phyloP scores from a whole-genome alignment of 129 eudicot genomes.

The Flaveria brownii region DNA sequence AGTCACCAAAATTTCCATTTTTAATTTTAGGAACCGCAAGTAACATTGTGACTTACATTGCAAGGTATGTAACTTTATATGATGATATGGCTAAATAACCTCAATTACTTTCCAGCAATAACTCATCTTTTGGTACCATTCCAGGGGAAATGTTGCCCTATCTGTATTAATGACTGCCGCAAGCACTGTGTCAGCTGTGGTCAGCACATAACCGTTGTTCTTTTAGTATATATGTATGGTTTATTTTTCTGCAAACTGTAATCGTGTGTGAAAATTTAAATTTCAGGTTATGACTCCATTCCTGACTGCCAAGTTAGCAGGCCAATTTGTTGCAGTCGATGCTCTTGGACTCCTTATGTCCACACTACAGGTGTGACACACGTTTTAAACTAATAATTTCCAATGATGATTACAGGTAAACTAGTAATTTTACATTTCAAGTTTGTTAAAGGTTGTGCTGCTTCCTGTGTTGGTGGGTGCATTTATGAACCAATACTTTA shows the following conservation, averaged over 20 bases:
- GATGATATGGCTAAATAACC: constrained; percentile 6
- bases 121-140: constrained; percentile 31
- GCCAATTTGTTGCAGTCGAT: constrained; percentile 90
- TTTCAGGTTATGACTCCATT: constrained; percentile 83
- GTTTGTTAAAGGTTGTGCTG: constrained; percentile 64
- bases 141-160: constrained; percentile 94
- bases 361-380: constrained; percentile 78
- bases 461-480: constrained; percentile 95
- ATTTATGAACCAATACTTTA: constrained; percentile 79
- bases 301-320: constrained; percentile 87
- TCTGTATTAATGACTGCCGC: constrained; percentile 96
- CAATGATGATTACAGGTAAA: not conserved
- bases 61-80: constrained; percentile 55
- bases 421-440: constrained; percentile 1
- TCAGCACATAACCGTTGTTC: constrained; percentile 39
- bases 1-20: constrained; percentile 25
- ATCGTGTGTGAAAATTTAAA: not conserved
- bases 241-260: not conserved
- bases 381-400: not conserved
- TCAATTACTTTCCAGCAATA: constrained; percentile 1
- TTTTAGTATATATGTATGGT: too few species aligned
- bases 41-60: constrained; percentile 93
- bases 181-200: constrained; percentile 93
- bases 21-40: constrained; percentile 82
- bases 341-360: constrained; percentile 74